A percentile compares a stretch with the other conserved stretches of the same genome.
These are phyloP conservation scores for Fraxinus velutina DNA, from an alignment of 305 asterid species.

Conservation along the genomic window DNA sequence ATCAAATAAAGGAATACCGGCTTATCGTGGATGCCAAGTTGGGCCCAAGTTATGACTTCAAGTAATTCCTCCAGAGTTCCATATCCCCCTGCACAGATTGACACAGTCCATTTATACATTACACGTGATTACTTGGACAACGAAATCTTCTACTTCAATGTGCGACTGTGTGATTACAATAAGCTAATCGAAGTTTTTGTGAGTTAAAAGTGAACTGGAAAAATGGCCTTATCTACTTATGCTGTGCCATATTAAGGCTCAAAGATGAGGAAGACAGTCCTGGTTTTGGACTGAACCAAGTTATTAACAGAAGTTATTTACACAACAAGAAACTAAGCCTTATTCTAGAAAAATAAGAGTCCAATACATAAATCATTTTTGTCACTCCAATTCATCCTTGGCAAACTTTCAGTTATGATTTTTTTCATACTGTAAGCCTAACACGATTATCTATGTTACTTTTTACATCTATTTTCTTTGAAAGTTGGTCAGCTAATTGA, in stretches of 20 bases:
- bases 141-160: not conserved
- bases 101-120: not conserved
- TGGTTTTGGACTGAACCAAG: not conserved
- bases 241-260: not conserved
- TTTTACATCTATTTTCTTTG: not conserved
- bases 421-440: not conserved
- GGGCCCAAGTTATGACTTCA: conserved; percentile 96
- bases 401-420: conserved; percentile 14
- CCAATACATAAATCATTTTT: not conserved
- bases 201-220: not conserved
- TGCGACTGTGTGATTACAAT: not conserved
- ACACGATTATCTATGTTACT: not conserved
- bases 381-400: not conserved
- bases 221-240: not conserved
- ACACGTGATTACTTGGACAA: not conserved
- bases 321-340: not conserved
- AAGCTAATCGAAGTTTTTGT: not conserved
- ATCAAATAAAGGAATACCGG: conserved; percentile 44
- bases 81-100: conserved; percentile 65
- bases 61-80: conserved; percentile 90
- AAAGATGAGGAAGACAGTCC: not conserved
- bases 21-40: conserved; percentile 90
- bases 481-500: not conserved
- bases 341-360: not conserved
- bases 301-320: not conserved